phyloP scores from a whole-genome alignment of 2,329 filamentous ascomycete genomes.

The Stachybotrys chlorohalonatus region DNA sequence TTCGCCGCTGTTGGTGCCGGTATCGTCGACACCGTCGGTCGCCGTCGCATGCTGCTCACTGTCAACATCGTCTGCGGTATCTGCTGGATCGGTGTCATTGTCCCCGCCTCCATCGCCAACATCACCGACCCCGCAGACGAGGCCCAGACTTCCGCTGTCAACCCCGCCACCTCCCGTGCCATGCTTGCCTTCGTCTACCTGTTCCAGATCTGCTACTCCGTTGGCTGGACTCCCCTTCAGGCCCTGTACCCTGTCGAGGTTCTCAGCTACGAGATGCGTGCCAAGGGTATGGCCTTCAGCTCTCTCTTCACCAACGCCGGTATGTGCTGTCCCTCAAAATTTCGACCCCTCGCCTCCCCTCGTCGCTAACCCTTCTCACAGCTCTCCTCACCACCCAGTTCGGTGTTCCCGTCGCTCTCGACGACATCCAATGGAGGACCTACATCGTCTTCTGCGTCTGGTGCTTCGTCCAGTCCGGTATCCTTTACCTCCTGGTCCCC shows the following conservation, averaged over 20 bases:
- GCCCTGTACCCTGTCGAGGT: constrained; percentile 44
- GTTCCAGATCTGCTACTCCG: constrained; percentile 28
- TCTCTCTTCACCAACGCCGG: constrained; percentile 33
- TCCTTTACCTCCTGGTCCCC: constrained; percentile 41
- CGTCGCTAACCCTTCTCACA: constrained; percentile 20
- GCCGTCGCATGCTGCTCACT: constrained; percentile 39
- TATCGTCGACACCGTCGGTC: constrained; percentile 39
- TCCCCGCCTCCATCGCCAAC: constrained; percentile 28
- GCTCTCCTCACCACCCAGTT: constrained; percentile 28
- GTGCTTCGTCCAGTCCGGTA: constrained; percentile 27
- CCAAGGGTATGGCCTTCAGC: constrained; percentile 46
- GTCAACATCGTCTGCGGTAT: constrained; percentile 35
- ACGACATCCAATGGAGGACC: constrained; percentile 42
- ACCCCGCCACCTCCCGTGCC: constrained; percentile 27
- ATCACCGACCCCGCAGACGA: constrained; percentile 16
- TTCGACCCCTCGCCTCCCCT: background rate
- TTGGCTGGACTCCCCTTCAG: constrained; percentile 26
- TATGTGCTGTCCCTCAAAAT: background rate
- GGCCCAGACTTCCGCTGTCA: constrained; percentile 13
- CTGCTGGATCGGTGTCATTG: constrained; percentile 39
- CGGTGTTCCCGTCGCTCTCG: constrained; percentile 35
- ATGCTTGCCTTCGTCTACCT: constrained; percentile 34
- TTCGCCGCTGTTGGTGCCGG: constrained; percentile 38
- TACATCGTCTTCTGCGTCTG: constrained; percentile 43
- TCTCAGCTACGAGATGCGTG: constrained; percentile 42